Base-by-base conservation (phyloP, 2,329 filamentous ascomycete genomes). In the Fusarium sp. region DNA sequence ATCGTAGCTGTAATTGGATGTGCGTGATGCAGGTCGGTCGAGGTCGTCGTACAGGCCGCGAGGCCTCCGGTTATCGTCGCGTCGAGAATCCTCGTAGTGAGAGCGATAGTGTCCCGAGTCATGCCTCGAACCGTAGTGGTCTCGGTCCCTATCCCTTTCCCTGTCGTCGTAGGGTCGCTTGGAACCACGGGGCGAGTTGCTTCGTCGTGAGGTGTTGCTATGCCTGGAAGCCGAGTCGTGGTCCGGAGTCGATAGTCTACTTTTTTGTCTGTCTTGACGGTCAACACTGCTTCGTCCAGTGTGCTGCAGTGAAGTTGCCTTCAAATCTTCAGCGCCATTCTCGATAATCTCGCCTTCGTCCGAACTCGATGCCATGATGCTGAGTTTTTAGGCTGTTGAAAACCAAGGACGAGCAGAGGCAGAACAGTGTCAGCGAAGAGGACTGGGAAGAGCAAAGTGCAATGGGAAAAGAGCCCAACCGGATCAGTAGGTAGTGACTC, bases 271-370 rank as follows among this genome's bases (percentile, higher is more conserved):
- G 93, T 93, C 90, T 89, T 88, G 91, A 90, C 93, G 93, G 94
- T 97, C 93, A 97, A 97, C 92, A 90, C 89, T 91, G 90, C 87
- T 92, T 92, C 91, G 89, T 89, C 92, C 90, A 89, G 89, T 85
- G 84, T 89, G 89, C 88, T 89, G 87, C 89, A 92, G 90, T 92
- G 93, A 92, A 94, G 93, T 93, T 96, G 94, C 94, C 94, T 96
- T 96, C 84, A 85, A 85, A 79, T 86, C 82, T 81, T 82, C 82
- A 88, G 87, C 89, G 84, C 89, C 88, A 85, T 90, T 90, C 85
- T 95, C 93, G 83, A 93, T 85, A 84, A 96, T 94, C 87, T 97
- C 94, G 85, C 94, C 94, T 85, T 97, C 94, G 84, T 94, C 94
- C 80, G 93, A 94, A 85, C 92, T 94, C 78, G 85, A 85, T 77